These are phyloP conservation scores for Lobosporangium transversale DNA, from an alignment of 192 early-diverging fungal species.

Conservation along the genomic window DNA sequence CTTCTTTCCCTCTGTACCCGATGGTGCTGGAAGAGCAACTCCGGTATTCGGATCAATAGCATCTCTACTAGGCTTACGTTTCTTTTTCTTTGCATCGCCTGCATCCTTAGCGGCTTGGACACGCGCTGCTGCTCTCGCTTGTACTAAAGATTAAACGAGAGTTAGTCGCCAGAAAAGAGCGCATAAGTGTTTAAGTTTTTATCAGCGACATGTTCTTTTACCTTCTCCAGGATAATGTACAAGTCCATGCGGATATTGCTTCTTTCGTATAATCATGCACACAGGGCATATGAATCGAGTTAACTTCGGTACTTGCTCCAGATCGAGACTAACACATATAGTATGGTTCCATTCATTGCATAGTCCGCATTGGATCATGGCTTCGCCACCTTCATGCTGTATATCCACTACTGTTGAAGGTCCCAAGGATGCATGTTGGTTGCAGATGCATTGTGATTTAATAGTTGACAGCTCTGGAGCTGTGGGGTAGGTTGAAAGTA, in stretches of 20 bases:
- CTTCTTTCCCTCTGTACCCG: slow-evolving; percentile 30
- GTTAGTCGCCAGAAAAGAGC: background rate
- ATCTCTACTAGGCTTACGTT: slow-evolving; percentile 35
- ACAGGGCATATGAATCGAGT: slow-evolving; percentile 67
- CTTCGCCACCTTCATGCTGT: slow-evolving; percentile 26
- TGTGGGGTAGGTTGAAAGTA: slow-evolving; percentile 20
- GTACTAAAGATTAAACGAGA: slow-evolving; percentile 5
- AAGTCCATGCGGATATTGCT: slow-evolving; percentile 13
- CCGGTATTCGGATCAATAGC: slow-evolving; percentile 2
- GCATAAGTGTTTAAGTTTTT: background rate
- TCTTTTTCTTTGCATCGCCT: slow-evolving; percentile 21
- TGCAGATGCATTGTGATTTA: slow-evolving; percentile 14
- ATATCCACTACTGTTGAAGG: background rate
- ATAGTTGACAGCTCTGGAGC: slow-evolving; percentile 24
- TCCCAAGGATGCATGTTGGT: background rate
- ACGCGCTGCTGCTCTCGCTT: slow-evolving; percentile 13
- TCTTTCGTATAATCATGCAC: slow-evolving; percentile 54
- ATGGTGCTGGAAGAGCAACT: background rate
- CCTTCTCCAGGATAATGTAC: slow-evolving; percentile 24
- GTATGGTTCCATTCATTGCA: slow-evolving; percentile 77
- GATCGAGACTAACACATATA: slow-evolving; percentile 61
- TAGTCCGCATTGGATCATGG: slow-evolving; percentile 70
- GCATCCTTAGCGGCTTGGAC: slow-evolving; percentile 12
- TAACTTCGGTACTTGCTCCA: slow-evolving; percentile 54
- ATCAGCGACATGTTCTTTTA: too few species aligned